Evolutionary conservation across 306 rosid species (phyloP).

Genomic region (Elaeagnus macrophylla): DNA sequence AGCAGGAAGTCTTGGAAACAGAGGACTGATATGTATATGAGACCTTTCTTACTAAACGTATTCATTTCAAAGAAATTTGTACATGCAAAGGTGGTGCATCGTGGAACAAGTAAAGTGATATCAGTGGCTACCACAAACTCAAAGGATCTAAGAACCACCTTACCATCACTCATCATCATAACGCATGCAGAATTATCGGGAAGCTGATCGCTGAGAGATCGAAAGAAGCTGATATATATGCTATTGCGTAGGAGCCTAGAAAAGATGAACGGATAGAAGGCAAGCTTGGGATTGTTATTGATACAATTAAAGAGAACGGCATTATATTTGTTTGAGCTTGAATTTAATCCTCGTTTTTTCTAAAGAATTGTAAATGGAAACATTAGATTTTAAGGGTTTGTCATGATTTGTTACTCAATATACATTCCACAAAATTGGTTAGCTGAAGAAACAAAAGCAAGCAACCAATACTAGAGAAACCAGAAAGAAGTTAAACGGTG

Average conservation of each 20-base stretch:
- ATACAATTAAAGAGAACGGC: conserved; percentile 69
- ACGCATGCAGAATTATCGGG: conserved; percentile 63
- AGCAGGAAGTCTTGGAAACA: conserved; percentile 74
- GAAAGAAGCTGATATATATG: conserved; percentile 81
- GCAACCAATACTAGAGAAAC: no score
- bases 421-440: no score
- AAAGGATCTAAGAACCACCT: conserved; percentile 58
- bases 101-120: conserved; percentile 81
- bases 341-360: neutral
- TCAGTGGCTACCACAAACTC: conserved; percentile 83
- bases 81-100: conserved; percentile 74
- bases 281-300: conserved; percentile 65
- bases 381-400: no score
- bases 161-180: conserved; percentile 53
- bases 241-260: conserved; percentile 67
- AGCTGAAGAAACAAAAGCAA: no score
- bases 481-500: no score
- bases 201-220: conserved; percentile 82
- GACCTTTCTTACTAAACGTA: conserved; percentile 66
- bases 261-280: conserved; percentile 76
- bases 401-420: no score
- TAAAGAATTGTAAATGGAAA: no score
- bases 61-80: conserved; percentile 66
- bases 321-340: conserved; percentile 36
- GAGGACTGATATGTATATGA: conserved; percentile 83